Evolutionary conservation across 1,139 yeast genomes (phyloP).

Genomic region (Geotrichum restrictum): DNA sequence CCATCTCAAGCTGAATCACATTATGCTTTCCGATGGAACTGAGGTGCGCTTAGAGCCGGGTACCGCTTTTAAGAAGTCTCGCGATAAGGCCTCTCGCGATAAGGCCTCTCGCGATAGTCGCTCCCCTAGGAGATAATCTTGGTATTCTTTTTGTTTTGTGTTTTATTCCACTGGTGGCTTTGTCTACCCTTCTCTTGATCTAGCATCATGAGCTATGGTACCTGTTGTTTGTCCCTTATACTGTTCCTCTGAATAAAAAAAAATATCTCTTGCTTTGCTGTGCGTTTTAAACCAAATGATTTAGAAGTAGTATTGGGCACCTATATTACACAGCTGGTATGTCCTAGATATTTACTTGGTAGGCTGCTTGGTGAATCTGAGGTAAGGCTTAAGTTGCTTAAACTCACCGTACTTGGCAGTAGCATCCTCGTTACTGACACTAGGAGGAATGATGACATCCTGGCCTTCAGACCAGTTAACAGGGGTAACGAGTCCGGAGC

Average conservation of each 20-base stretch:
- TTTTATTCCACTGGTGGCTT: not conserved
- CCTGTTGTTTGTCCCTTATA: not conserved
- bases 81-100: too few species aligned
- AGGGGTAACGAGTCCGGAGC: constrained; percentile 79
- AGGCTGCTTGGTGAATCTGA: constrained; percentile 48
- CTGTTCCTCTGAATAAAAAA: not conserved
- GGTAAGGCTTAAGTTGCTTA: constrained; percentile 76
- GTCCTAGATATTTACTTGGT: constrained; percentile 7
- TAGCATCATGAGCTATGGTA: too few species aligned
- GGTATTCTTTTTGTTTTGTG: not conserved
- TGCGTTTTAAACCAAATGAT: not conserved
- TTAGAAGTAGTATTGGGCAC: not conserved
- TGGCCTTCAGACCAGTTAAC: constrained; percentile 68
- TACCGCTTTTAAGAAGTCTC: not conserved
- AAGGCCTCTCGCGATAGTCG: not conserved
- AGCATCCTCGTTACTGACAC: constrained; percentile 76
- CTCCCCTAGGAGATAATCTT: not conserved
- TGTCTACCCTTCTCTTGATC: not conserved
- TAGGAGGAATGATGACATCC: constrained; percentile 86
- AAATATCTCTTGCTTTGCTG: not conserved
- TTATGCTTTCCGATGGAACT: not conserved
- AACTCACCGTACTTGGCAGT: constrained; percentile 76
- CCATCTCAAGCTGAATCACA: not conserved
- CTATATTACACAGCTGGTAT: too few species aligned
- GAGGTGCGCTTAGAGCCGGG: constrained; percentile 1